Evolutionary conservation across 352 stramenopile species (phyloP).

Genomic region (Aphanomyces astaci): DNA sequence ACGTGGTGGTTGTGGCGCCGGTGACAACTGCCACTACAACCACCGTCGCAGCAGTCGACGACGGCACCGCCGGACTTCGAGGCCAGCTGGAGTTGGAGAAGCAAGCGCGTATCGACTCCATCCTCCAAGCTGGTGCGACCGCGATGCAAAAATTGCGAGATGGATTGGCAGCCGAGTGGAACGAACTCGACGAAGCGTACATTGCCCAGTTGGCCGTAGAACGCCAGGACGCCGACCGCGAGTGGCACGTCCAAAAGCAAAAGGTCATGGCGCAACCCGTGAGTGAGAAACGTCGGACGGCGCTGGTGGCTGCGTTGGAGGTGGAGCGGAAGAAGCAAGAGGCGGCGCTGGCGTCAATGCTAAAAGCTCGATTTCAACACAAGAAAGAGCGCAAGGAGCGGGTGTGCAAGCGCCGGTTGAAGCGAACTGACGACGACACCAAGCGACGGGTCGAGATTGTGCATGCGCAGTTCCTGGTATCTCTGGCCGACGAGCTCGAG

Average conservation of each 20-base stretch:
- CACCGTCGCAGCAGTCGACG: background rate
- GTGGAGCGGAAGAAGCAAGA: background rate
- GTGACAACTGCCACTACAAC: background rate
- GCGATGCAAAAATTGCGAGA: slow-evolving; percentile 10
- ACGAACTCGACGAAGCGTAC: background rate
- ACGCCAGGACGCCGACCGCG: slow-evolving; percentile 23
- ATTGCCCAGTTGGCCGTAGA: background rate
- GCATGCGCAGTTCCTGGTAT: slow-evolving; percentile 22
- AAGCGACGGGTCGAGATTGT: slow-evolving; percentile 12
- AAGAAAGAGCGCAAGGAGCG: slow-evolving; percentile 33
- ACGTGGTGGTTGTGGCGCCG: background rate
- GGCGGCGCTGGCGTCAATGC: background rate
- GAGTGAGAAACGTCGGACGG: slow-evolving; percentile 17
- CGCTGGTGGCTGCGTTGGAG: slow-evolving; percentile 21
- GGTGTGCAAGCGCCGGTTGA: slow-evolving; percentile 32
- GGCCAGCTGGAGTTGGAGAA: slow-evolving; percentile 18
- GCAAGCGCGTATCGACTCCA: slow-evolving; percentile 15
- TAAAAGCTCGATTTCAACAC: slow-evolving; percentile 2
- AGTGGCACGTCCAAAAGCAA: slow-evolving; percentile 25
- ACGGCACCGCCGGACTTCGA: slow-evolving; percentile 1
- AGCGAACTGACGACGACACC: slow-evolving; percentile 25
- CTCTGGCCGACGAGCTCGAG: slow-evolving; percentile 29
- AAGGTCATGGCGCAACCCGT: slow-evolving; percentile 4
- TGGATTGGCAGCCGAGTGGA: background rate
- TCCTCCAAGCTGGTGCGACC: background rate